Base-by-base conservation (phyloP, 2,329 filamentous ascomycete species). In the Rasamsonia emersonii region DNA sequence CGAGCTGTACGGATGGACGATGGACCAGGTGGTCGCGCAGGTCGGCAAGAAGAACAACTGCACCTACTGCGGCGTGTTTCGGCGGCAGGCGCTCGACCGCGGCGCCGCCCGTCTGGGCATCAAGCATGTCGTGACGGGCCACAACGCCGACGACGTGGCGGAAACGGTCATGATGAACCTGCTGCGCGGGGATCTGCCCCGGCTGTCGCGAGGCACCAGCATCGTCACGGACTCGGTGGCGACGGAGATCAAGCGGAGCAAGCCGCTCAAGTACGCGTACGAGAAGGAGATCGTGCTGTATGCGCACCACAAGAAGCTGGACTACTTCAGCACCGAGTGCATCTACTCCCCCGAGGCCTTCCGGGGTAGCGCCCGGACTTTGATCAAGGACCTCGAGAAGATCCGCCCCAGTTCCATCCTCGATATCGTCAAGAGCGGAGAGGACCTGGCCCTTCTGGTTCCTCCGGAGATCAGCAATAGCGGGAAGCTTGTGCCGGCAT, bases 261-360 rank as follows among this genome's bases (percentile, higher is more conserved):
- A 98, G 62, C 91, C 91, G 9, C 70, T 98, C 27, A 96, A 98
- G 59, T 98, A 96, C 56, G 88, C 89, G 2, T 98, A 96, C 54
- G 91, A 98, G 56, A 98, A 98, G 64, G 91, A 98, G 56, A 98
- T 98, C 45, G 91, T 98, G 11, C 70, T 98, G 4, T 98, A 98
- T 54, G 91, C 91, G 4, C 85, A 96, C 54, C 86, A 98, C 66
- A 93, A 91, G 61, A 88, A 88, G 58, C 70, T 98, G 42, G 88
- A 96, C 55, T 98, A 98, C 62, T 98, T 98, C 62, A 94, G 80
- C 50, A 98, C 91, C 0, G 91, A 98, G 62, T 98, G 91, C 67
- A 86, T 98, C 39, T 98, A 98, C 66, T 94, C 86, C 33, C 91
- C 91, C 0, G 91, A 98, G 60, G 91, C 91, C 2, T 98, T 98